Conservation (phyloP, 2,329 filamentous ascomycete species). For the Microsporum ferrugineum region DNA sequence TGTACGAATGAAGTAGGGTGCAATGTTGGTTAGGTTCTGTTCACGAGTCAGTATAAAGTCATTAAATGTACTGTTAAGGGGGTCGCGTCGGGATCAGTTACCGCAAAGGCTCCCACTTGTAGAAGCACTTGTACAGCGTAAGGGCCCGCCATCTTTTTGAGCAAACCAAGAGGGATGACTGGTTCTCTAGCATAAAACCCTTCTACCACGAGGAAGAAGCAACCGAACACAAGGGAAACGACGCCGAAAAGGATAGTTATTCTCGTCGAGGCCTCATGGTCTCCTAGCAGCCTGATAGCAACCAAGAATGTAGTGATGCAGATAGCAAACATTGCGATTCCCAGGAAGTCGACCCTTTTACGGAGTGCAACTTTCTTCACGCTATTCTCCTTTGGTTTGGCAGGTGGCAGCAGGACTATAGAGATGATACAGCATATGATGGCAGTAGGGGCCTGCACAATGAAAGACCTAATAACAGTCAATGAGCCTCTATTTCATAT, state of each 20-base stretch:
- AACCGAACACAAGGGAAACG: not conserved
- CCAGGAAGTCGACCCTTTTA: not conserved
- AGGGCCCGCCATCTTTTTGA: not conserved
- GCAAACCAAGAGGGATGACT: not conserved
- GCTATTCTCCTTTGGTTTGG: not conserved
- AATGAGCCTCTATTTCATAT: not conserved
- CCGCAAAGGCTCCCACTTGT: not conserved
- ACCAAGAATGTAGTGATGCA: not conserved
- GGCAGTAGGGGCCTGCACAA: not conserved
- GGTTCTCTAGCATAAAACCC: not conserved
- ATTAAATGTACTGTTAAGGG: not conserved
- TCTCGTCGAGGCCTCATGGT: not conserved
- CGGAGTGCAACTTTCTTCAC: not conserved
- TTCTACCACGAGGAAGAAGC: not conserved
- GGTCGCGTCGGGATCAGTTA: not conserved
- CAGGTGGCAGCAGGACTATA: not conserved
- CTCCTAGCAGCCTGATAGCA: not conserved
- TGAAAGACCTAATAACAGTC: not conserved
- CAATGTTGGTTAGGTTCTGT: not conserved
- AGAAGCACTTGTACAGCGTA: not conserved
- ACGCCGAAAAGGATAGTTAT: not conserved
- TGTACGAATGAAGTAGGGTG: constrained; percentile 3
- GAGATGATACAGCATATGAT: constrained; percentile 1
- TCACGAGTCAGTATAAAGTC: not conserved
- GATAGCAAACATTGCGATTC: not conserved